Percentiles rank a stretch among this genome's conserved stretches.
Conservation (phyloP, 306 rosid genomes). For the Crotalaria pallida region DNA sequence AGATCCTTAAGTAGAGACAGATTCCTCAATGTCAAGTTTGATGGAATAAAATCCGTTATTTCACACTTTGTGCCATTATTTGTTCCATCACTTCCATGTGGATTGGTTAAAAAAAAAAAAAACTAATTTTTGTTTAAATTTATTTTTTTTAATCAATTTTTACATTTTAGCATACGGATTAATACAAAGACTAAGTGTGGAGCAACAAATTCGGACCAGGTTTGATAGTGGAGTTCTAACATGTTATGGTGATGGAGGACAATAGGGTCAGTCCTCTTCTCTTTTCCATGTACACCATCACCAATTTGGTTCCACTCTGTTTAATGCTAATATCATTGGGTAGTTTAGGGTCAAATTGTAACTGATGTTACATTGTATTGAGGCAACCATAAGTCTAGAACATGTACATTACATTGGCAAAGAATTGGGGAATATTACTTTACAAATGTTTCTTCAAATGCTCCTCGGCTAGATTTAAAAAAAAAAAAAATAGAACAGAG, state of each 20-base stretch:
- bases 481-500: not conserved
- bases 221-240: constrained; percentile 1
- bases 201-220: no score
- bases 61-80: no score
- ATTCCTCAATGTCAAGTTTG: no score
- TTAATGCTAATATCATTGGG: not conserved
- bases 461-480: not conserved
- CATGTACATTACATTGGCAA: no score
- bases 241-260: not conserved
- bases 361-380: not conserved
- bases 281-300: not conserved
- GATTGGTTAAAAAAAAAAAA: no score
- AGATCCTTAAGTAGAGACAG: no score
- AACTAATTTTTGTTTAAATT: no score
- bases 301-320: not conserved
- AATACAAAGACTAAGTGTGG: no score
- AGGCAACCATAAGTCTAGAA: not conserved
- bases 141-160: no score
- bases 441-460: not conserved
- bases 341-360: not conserved
- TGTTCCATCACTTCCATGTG: no score
- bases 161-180: no score
- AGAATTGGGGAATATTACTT: not conserved
- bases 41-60: no score
- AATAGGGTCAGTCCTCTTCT: not conserved